Base-by-base conservation (phyloP, 768 basidiomycete genomes). In the Lepiota brunneoincarnata region DNA sequence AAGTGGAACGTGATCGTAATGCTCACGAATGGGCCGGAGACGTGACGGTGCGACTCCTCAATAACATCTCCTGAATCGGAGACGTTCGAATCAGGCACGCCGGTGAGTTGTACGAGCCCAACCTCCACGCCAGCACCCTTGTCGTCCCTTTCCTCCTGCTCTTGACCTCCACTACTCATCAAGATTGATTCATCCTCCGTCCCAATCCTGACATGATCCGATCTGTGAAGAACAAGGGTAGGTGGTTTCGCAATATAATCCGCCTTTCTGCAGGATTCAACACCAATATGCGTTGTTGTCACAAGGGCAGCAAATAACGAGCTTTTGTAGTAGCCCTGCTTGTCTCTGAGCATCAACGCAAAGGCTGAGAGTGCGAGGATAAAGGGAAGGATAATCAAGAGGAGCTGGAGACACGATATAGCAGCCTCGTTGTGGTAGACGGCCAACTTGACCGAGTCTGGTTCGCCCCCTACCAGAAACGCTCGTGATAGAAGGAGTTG, bases 381-480 rank as follows among this genome's bases (percentile, higher is more conserved):
- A 20, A 56, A 31, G 2, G 61, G 61, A n/a, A 64, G 35, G 17
- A 58, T 9, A 14, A 46, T 45, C n/a, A 64, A 57, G 34, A 60
- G 18, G n/a, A 62, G 36, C 42, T 31, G 31, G 31, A 31, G 31
- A 31, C 11, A 31, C 11, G 31, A 31, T 31, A 31, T 31, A 9
- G 31, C 63, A n/a, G 61, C 48, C 11, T 46, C 59, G 39, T 49
- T 54, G 18, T 53, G 45, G 34, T 51, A 31, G 17, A 60, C 55
- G 6, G 53, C 45, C 2, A 63, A 51, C 21, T 44, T 5, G 3
- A 62, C 60, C 20, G 31, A 37, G 6, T 40, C 21, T 4, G 28
- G 41, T 15, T 57, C 51, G 11, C 63, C 63, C 3, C 61, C 59
- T 7, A 62, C 46, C 36, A 62, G 57, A n/a, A 64, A 42, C 2